phyloP scores from a whole-genome alignment of 768 basidiomycete species.

The Termitomyces sp. region DNA sequence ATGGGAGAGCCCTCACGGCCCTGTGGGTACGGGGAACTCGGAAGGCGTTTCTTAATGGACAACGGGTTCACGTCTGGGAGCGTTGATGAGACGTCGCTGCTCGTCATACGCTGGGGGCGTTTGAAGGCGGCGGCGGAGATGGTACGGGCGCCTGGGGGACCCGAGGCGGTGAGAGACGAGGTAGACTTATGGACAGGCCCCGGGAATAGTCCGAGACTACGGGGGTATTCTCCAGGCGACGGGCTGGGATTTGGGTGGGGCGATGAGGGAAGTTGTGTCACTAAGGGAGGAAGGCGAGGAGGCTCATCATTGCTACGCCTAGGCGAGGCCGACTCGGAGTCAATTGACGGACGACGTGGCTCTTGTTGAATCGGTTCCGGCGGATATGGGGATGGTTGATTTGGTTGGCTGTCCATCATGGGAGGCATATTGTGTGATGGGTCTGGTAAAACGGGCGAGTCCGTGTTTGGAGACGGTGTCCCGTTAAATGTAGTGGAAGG shows the following conservation, averaged over 20 bases:
- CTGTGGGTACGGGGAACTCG: constrained; percentile 39
- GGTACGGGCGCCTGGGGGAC: constrained; percentile 44
- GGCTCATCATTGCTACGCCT: constrained; percentile 1
- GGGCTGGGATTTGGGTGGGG: constrained; percentile 29
- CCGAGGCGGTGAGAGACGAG: constrained; percentile 13
- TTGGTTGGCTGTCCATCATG: background rate
- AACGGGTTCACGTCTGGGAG: constrained; percentile 46
- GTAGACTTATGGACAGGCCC: constrained; percentile 13
- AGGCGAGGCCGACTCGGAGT: background rate
- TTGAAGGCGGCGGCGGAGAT: constrained; percentile 78
- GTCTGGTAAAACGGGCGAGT: constrained; percentile 23
- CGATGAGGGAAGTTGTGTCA: constrained; percentile 2
- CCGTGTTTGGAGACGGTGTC: constrained; percentile 28
- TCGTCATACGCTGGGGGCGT: constrained; percentile 38
- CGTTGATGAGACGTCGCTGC: constrained; percentile 18
- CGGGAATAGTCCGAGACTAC: constrained; percentile 18
- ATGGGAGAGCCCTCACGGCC: constrained; percentile 16
- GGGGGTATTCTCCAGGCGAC: constrained; percentile 33
- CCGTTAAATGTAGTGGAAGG: constrained; percentile 39
- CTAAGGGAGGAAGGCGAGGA: constrained; percentile 9
- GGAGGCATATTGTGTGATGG: constrained; percentile 15
- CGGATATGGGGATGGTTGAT: background rate
- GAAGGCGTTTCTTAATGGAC: constrained; percentile 45
- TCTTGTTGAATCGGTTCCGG: constrained; percentile 6
- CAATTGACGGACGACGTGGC: background rate